Conservation (phyloP, 2,329 filamentous ascomycete species). For the Fusarium veterinarium region DNA sequence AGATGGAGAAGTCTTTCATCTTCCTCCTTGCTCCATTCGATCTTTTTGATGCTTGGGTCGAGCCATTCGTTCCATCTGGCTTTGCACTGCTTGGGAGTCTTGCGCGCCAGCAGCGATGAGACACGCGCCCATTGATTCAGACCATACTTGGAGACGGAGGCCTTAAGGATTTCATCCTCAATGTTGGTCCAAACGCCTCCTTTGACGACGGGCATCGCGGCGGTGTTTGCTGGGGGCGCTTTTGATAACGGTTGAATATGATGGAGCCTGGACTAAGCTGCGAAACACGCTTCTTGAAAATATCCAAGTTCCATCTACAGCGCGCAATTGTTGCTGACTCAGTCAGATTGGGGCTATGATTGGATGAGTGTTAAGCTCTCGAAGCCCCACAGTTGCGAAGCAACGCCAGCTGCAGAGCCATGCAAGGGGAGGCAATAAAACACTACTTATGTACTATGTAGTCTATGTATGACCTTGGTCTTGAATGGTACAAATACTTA, state of each 20-base stretch:
- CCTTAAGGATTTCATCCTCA: slow-evolving; percentile 97
- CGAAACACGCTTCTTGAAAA: slow-evolving; percentile 47
- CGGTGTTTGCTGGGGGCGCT: slow-evolving; percentile 33
- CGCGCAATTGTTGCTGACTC: slow-evolving; percentile 41
- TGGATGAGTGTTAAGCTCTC: neutral
- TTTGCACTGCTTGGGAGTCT: slow-evolving; percentile 99
- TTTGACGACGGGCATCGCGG: slow-evolving; percentile 76
- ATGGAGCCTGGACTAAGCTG: slow-evolving; percentile 32
- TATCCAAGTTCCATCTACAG: slow-evolving; percentile 39
- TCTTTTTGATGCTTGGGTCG: slow-evolving; percentile 97
- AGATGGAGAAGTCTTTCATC: slow-evolving; percentile 97
- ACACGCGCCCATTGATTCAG: slow-evolving; percentile 99
- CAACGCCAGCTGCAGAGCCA: neutral
- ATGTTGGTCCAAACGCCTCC: slow-evolving; percentile 82
- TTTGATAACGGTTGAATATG: slow-evolving; percentile 30
- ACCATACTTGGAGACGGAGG: slow-evolving; percentile 92
- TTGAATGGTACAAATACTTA: too few species aligned
- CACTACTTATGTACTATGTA: too few species aligned
- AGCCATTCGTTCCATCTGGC: slow-evolving; percentile 98
- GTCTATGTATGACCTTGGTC: too few species aligned
- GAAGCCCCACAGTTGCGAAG: slow-evolving; percentile 7
- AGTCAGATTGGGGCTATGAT: slow-evolving; percentile 11
- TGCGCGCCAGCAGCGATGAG: slow-evolving; percentile 94
- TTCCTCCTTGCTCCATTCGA: slow-evolving; percentile 98
- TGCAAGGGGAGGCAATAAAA: too few species aligned